Base-by-base conservation (phyloP, 495 filamentous ascomycete genomes). In the Podospora pseudocomata region DNA sequence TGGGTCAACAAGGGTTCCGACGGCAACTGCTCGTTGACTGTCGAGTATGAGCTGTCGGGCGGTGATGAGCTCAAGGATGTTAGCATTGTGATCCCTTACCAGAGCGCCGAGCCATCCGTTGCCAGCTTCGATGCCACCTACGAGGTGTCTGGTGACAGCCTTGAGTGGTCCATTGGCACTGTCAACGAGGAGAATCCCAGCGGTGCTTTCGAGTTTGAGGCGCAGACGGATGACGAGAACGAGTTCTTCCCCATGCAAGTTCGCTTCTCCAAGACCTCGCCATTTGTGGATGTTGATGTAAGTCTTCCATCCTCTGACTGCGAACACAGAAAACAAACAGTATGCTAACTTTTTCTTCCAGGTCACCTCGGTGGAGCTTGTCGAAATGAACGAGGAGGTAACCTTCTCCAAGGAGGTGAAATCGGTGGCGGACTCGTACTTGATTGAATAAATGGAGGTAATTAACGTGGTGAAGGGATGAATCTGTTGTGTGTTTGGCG, bases 171-270 rank as follows among this genome's bases (percentile, higher is more conserved):
- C 60, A 89, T 98, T 70, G 92, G 93, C 70, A 85, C 85, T 23
- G 87, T 98, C 60, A 89, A 91, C 73, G 90, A 92, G 67, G 88
- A 86, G 26, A 96, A 96, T 74, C 76, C 88, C 2, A 91, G 85
- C 27, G 94, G 94, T 20, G 88, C 89, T 34, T 98, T 98, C 72
- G 94, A 97, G 76, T 97, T 97, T 68, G 94, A 97, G 79, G 91
- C 92, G 18, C 88, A 90, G 73, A 92, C 92, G 32, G 87, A 88
- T 60, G 87, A 88, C 65, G 94, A 97, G 77, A 87, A 89, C 65
- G 93, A 96, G 68, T 97, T 97, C 81, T 98, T 98, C 88, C 94
- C 94, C 1, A 97, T 98, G 94, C 88, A 85, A 60, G 91, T 97
- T 34, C 87, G 87, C 30, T 98, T 98, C 82, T 88, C 90, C 44